A percentile compares a stretch with the other conserved stretches of the same genome.
phyloP scores from a whole-genome alignment of 1,284 basidiomycete species.

The Ustilago nuda region DNA sequence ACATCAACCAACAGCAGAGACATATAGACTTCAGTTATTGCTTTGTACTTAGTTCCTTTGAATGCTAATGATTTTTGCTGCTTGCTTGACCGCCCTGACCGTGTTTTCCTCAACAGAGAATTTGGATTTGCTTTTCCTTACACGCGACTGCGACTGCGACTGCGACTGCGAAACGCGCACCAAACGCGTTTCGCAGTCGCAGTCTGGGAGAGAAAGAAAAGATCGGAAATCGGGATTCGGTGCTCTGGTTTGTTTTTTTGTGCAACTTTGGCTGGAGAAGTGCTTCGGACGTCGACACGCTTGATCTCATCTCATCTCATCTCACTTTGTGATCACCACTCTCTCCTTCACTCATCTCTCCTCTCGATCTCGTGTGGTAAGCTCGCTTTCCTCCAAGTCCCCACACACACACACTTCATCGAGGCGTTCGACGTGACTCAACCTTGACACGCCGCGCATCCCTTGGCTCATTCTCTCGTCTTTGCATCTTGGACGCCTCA shows the following conservation, averaged over 20 bases:
- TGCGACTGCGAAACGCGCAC: neutral
- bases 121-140: neutral
- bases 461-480: neutral
- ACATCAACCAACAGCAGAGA: too few species aligned
- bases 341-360: neutral
- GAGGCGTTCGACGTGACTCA: neutral
- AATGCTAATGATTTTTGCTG: too few species aligned
- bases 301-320: constrained; percentile 8
- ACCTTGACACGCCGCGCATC: neutral
- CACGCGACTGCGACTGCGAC: constrained; percentile 2
- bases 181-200: too few species aligned
- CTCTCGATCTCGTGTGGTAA: neutral
- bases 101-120: too few species aligned
- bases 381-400: neutral
- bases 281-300: neutral
- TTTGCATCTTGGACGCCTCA: neutral
- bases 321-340: neutral
- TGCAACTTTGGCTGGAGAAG: neutral
- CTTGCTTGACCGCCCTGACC: too few species aligned
- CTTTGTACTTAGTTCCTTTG: too few species aligned
- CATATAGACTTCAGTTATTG: too few species aligned
- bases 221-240: neutral
- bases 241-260: neutral
- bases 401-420: constrained; percentile 2
- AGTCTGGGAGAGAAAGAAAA: neutral